Conservation (phyloP, 805 yeast species). For the Brettanomyces custersianus region DNA sequence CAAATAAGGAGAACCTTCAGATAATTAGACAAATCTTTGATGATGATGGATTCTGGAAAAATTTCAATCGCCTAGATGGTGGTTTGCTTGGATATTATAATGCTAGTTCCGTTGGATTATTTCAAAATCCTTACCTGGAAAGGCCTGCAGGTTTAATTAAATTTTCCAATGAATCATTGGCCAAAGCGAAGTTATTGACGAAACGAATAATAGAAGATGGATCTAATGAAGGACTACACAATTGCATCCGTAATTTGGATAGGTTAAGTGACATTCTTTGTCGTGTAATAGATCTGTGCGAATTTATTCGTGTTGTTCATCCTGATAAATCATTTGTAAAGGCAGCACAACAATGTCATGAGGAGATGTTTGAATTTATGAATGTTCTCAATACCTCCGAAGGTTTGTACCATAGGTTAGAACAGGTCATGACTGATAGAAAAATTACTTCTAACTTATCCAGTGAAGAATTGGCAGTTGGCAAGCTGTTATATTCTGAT, state of each 20-base stretch:
- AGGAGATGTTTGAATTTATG: constrained; percentile 87
- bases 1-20: no score
- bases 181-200: constrained; percentile 55
- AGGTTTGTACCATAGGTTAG: constrained; percentile 53
- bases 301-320: constrained; percentile 81
- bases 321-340: constrained; percentile 62
- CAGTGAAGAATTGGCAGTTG: constrained; percentile 76
- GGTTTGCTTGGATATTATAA: no score
- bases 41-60: constrained; percentile 46
- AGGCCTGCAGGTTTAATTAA: constrained; percentile 62
- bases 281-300: constrained; percentile 89
- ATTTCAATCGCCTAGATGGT: no score
- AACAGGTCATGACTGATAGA: constrained; percentile 38
- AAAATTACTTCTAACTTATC: constrained; percentile 34
- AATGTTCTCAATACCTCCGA: constrained; percentile 81
- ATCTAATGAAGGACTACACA: constrained; percentile 31
- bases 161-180: constrained; percentile 60
- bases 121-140: constrained; percentile 60
- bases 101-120: constrained; percentile 47
- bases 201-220: constrained; percentile 41
- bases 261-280: constrained; percentile 82
- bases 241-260: constrained; percentile 63
- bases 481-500: constrained; percentile 69
- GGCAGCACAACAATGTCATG: constrained; percentile 85
- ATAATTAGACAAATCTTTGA: constrained; percentile 47